A percentile compares a stretch with the other conserved stretches of the same genome.
Evolutionary conservation across 2,329 filamentous ascomycete genomes (phyloP).

Genomic region (Fusarium sp.): DNA sequence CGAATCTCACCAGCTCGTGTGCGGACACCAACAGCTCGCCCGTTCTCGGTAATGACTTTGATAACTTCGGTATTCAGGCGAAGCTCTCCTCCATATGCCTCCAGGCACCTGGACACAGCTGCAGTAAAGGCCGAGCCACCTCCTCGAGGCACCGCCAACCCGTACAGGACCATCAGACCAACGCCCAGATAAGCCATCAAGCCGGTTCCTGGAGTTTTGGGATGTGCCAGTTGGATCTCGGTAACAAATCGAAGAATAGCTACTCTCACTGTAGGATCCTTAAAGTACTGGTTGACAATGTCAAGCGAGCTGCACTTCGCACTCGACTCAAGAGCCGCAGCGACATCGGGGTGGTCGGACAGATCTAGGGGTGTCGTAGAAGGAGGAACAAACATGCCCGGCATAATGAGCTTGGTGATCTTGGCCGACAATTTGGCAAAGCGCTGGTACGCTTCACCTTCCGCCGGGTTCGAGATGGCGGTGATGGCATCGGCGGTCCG

Average conservation of each 20-base stretch:
- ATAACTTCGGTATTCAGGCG: neutral
- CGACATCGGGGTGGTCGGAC: neutral
- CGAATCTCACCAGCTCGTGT: neutral
- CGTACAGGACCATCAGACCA: neutral
- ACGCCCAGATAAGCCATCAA: neutral
- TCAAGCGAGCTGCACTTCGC: neutral
- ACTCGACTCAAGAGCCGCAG: neutral
- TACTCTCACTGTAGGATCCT: neutral
- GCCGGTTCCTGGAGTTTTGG: neutral
- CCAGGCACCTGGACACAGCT: neutral
- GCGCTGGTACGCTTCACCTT: neutral
- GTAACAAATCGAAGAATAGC: neutral
- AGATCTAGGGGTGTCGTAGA: neutral
- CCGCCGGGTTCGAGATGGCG: neutral
- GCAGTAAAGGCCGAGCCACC: neutral
- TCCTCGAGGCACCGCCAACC: neutral
- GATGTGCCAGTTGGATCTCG: neutral
- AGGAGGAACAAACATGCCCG: neutral
- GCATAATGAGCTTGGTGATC: neutral
- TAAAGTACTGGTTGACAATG: neutral
- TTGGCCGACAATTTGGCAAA: neutral
- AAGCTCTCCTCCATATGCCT: neutral
- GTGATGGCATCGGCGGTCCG: neutral
- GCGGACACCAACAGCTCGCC: neutral
- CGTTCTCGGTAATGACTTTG: neutral